These are phyloP conservation scores for Proliferodiscus dingleyae DNA, from an alignment of 2,329 filamentous ascomycete species.

Conservation along the genomic window DNA sequence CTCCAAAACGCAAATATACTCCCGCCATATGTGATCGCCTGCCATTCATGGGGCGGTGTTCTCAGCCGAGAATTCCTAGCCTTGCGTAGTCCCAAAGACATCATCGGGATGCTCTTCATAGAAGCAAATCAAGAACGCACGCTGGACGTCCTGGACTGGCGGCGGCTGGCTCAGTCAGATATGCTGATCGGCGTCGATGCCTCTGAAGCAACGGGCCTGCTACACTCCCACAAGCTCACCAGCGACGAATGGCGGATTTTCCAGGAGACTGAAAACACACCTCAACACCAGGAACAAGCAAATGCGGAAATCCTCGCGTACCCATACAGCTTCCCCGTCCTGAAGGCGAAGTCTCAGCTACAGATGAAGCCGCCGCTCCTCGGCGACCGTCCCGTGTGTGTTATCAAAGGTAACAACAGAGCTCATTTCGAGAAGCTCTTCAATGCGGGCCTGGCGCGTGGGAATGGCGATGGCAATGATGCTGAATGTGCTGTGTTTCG, in stretches of 20 bases:
- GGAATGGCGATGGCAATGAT: background rate
- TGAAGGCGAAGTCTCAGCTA: background rate
- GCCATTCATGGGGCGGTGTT: conserved; percentile 13
- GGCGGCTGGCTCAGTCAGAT: background rate
- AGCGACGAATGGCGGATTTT: background rate
- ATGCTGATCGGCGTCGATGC: background rate
- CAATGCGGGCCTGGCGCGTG: background rate
- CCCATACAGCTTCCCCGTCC: background rate
- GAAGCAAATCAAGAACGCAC: conserved; percentile 8
- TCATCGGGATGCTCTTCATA: conserved; percentile 11
- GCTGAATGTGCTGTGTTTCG: background rate
- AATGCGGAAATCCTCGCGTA: background rate
- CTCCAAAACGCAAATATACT: conserved; percentile 4
- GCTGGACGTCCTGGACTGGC: background rate
- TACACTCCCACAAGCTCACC: background rate
- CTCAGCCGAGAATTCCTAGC: conserved; percentile 13
- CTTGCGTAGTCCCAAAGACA: conserved; percentile 4
- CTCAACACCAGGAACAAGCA: background rate
- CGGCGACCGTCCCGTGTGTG: background rate
- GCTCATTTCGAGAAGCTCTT: background rate
- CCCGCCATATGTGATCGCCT: conserved; percentile 9
- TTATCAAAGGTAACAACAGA: background rate
- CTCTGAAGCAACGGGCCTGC: background rate
- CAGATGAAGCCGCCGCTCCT: background rate
- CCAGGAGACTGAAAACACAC: background rate